Base-by-base conservation (phyloP, 305 asterid species). In the Coffea humblotiana region DNA sequence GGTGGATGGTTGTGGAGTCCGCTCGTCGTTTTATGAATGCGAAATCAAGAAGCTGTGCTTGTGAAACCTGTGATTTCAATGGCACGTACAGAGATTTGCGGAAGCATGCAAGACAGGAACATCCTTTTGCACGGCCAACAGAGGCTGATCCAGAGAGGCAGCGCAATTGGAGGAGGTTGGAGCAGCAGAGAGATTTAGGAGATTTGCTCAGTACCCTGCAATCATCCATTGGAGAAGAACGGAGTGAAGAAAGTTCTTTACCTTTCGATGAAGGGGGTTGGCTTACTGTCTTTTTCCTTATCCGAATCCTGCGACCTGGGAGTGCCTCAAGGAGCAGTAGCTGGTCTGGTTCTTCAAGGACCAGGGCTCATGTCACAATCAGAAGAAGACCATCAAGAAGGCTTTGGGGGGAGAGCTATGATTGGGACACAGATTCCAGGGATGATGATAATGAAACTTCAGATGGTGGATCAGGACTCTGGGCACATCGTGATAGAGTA, bases 61-160 rank as follows among this genome's bases (percentile, higher is more conserved):
- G 90, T 47, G 98, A 93, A 86, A 87, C 92, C 0, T 94, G 98
- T 61, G 97, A 92, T 43, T 94, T 89, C 82, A 85, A 67, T 40
- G 98, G 98, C 21, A 85, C 91, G 2, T 94, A 94, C 82, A 83
- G 91, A 66, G 97, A 93, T 74, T 83, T 94, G 71, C 83, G 98
- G 76, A 92, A 89, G 90, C 98, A 94, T 67, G 98, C 98, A 10
- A 89, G 98, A 80, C 85, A 75, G 79, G 88, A 84, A 40, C 98
- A 94, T 75, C 97, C 98, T 29, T 87, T 85, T 23, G 98, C 80
- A 76, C 90, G 95, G 87, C 98, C 98, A 16, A 81, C 95, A 19
- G 94, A 89, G 15, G 86, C 93, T 4, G 98, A 93, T 81, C 97
- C 96, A 0, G 97, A 92, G 85, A 90, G 97, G 89, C 91, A 89